Conservation (phyloP, 805 yeast genomes). For the Clavispora carvajalis region DNA sequence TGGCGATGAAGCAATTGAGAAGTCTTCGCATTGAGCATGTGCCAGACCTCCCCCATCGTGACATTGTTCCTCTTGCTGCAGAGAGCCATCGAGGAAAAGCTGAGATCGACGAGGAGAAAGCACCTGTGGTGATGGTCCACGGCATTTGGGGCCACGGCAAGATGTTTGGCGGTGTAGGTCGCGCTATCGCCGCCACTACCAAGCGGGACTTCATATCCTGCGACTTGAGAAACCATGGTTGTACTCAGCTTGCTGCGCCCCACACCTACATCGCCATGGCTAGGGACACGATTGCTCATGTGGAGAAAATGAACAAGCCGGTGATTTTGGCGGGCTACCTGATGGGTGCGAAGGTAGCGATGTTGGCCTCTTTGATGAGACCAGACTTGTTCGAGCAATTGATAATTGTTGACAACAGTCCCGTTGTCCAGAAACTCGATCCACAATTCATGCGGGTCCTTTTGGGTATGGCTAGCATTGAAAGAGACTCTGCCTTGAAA, state of each 20-base stretch:
- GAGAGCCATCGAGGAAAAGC: constrained; percentile 4
- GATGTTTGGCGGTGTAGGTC: constrained; percentile 38
- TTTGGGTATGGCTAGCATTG: constrained; percentile 36
- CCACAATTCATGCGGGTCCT: constrained; percentile 30
- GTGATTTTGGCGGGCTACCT: constrained; percentile 45
- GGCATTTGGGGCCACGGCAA: constrained; percentile 50
- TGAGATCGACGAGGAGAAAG: constrained; percentile 5
- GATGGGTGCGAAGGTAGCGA: constrained; percentile 57
- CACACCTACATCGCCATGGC: constrained; percentile 41
- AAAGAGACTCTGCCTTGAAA: constrained; percentile 10
- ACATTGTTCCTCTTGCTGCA: background rate
- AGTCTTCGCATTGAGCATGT: background rate
- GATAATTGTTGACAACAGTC: constrained; percentile 47
- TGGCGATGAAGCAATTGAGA: background rate
- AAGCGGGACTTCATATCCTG: constrained; percentile 34
- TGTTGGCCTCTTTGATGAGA: constrained; percentile 37
- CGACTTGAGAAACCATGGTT: constrained; percentile 57
- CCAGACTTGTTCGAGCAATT: constrained; percentile 38
- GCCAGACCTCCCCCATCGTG: background rate
- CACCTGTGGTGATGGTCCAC: constrained; percentile 45
- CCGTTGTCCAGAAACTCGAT: constrained; percentile 33
- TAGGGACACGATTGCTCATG: constrained; percentile 35
- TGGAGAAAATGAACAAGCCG: constrained; percentile 18
- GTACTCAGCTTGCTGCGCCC: constrained; percentile 40
- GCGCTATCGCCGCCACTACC: constrained; percentile 25